Percentiles rank a stretch among this genome's conserved stretches.
Evolutionary conservation across 1,284 basidiomycete genomes (phyloP).

Genomic region (Takashimella tepidaria): DNA sequence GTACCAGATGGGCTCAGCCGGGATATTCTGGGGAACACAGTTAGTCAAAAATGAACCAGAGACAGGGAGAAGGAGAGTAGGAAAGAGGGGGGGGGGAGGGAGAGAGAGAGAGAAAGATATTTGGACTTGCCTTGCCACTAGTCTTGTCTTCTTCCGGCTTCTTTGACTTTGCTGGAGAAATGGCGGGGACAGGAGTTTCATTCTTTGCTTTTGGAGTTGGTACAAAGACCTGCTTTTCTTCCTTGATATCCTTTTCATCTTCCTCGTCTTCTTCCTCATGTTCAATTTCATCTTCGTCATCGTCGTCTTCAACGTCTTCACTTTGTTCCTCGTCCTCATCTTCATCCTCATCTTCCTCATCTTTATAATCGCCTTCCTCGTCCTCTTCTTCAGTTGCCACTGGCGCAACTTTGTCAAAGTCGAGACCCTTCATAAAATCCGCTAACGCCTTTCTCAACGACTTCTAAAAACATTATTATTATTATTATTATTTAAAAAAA

Average conservation of each 20-base stretch:
- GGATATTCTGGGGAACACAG: slow-evolving; percentile 26
- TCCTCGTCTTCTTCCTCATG: slow-evolving; percentile 42
- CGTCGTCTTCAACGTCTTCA: slow-evolving; percentile 22
- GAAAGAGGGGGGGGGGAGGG: too few species aligned
- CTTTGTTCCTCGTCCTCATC: slow-evolving; percentile 29
- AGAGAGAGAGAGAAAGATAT: too few species aligned
- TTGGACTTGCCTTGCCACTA: slow-evolving; percentile 29
- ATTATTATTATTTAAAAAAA: not conserved
- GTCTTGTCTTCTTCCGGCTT: slow-evolving; percentile 18
- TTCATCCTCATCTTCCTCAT: slow-evolving; percentile 20
- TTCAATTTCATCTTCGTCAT: slow-evolving; percentile 35
- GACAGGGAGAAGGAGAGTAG: too few species aligned
- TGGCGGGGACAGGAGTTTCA: slow-evolving; percentile 2
- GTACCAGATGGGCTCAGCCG: slow-evolving; percentile 28
- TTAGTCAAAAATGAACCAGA: not conserved
- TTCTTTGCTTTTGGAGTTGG: not conserved
- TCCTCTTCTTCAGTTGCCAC: slow-evolving; percentile 18
- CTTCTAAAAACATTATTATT: slow-evolving; percentile 46
- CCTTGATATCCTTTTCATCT: slow-evolving; percentile 33
- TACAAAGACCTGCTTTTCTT: slow-evolving; percentile 12
- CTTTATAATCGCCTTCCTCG: slow-evolving; percentile 19
- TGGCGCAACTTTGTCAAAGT: slow-evolving; percentile 44
- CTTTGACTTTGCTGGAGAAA: slow-evolving; percentile 4
- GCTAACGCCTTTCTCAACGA: slow-evolving; percentile 56
- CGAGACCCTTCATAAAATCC: slow-evolving; percentile 57